Evolutionary conservation across 2,329 filamentous ascomycete genomes (phyloP).

Genomic region (Stagonosporopsis tanaceti): DNA sequence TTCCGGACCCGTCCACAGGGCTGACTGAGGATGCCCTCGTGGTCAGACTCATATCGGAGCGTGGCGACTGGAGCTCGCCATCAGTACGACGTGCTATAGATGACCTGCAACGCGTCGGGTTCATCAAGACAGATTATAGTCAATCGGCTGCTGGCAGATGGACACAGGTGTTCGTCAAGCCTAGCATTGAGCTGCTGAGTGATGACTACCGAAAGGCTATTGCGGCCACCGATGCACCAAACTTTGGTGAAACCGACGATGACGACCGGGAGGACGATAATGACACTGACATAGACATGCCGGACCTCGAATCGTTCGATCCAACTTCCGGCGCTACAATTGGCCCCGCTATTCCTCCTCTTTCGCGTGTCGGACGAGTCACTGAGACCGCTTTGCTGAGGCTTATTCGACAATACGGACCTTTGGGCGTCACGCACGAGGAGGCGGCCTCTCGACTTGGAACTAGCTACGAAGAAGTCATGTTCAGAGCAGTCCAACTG

Average conservation of each 20-base stretch:
- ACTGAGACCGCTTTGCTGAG: neutral
- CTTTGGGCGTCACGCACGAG: neutral
- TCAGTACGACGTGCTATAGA: neutral
- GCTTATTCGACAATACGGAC: neutral
- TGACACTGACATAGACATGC: slow-evolving; percentile 10
- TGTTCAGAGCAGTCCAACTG: neutral
- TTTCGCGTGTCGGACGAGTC: neutral
- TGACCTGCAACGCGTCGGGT: neutral
- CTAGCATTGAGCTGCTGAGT: neutral
- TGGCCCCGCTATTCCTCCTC: neutral
- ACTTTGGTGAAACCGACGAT: neutral
- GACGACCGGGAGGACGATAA: neutral
- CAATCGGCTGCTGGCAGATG: neutral
- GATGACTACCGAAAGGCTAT: neutral
- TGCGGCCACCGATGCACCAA: neutral
- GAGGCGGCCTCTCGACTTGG: neutral
- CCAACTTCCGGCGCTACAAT: neutral
- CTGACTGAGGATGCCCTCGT: neutral
- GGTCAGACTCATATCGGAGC: neutral
- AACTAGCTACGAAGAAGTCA: neutral
- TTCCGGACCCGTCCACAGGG: neutral
- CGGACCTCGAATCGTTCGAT: slow-evolving; percentile 8
- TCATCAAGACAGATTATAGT: neutral
- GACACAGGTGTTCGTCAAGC: neutral
- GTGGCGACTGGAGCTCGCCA: neutral